These are phyloP conservation scores for Angomonas ambiguus DNA, from an alignment of 208 protist species.

Conservation along the genomic window DNA sequence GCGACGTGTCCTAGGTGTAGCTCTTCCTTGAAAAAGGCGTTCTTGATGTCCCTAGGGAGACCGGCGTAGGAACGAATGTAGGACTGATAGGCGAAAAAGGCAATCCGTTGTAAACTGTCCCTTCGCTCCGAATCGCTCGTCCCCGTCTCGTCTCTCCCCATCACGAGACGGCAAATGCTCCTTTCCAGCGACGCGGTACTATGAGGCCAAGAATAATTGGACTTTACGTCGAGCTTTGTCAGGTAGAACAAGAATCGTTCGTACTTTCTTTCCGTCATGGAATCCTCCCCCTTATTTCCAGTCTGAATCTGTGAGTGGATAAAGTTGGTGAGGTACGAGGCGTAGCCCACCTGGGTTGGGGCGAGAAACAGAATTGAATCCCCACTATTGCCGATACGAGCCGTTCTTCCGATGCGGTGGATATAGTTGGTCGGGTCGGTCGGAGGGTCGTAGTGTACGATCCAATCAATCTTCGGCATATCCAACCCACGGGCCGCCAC, in stretches of 20 bases:
- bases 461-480: conserved; percentile 94
- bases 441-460: conserved; percentile 97
- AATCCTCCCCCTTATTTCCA: conserved; percentile 39
- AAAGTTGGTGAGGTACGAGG: conserved; percentile 79
- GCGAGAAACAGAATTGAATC: conserved; percentile 92
- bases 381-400: conserved; percentile 92
- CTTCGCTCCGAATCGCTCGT: conserved; percentile 42
- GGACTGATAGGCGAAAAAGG: conserved; percentile 96
- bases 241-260: conserved; percentile 85
- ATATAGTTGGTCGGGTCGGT: conserved; percentile 93
- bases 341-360: conserved; percentile 88
- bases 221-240: conserved; percentile 96
- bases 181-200: conserved; percentile 83
- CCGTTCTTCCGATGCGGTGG: conserved; percentile 95
- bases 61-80: conserved; percentile 97
- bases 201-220: conserved; percentile 94
- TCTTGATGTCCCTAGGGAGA: conserved; percentile 41
- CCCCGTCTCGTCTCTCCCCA: conserved; percentile 26
- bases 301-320: conserved; percentile 49
- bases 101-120: conserved; percentile 95
- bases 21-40: conserved; percentile 60
- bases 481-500: conserved; percentile 94
- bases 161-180: conserved; percentile 88
- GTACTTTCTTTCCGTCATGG: conserved; percentile 76
- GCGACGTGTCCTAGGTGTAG: conserved; percentile 95